These are phyloP conservation scores for Porphyra umbilicalis DNA, from an alignment of 31 red algal species.

Conservation along the genomic window DNA sequence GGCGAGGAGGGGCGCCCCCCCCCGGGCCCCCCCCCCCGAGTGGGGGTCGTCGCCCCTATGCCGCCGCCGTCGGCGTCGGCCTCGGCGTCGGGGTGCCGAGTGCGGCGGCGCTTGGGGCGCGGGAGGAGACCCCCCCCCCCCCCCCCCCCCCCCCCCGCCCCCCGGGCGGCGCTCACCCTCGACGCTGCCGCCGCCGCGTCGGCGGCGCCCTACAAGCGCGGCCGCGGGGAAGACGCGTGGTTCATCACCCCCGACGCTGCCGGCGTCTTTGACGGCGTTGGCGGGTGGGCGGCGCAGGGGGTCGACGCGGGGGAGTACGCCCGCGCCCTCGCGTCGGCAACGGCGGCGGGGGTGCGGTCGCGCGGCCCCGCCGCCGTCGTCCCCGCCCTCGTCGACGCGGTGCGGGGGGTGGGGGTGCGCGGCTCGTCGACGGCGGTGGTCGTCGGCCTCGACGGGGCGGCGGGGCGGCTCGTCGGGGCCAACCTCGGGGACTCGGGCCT, in stretches of 20 bases:
- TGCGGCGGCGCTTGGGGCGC: background rate
- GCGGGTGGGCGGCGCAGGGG: conserved; percentile 80
- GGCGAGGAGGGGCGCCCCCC: no score
- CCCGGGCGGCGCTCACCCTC: background rate
- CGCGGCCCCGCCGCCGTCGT: conserved; percentile 11
- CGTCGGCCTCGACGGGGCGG: conserved; percentile 60
- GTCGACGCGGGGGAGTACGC: conserved; percentile 82
- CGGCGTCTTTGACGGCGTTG: conserved; percentile 96
- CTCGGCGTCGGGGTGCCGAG: background rate
- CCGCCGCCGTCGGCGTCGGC: background rate
- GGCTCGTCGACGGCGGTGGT: conserved; percentile 87
- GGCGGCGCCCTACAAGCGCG: background rate
- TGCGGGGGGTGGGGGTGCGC: conserved; percentile 32
- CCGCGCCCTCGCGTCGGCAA: conserved; percentile 44
- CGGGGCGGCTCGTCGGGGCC: conserved; percentile 44
- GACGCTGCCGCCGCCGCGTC: background rate
- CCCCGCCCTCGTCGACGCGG: conserved; percentile 52
- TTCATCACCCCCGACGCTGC: conserved; percentile 51
- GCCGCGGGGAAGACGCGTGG: conserved; percentile 80
- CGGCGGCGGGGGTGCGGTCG: conserved; percentile 16
- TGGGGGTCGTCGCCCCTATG: no score
- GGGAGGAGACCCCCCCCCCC: no score
- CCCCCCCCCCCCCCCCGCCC: no score
- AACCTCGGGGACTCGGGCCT: conserved; percentile 95
- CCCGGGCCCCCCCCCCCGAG: no score